phyloP scores from a whole-genome alignment of 768 basidiomycete species.

The Boletus fagicola region DNA sequence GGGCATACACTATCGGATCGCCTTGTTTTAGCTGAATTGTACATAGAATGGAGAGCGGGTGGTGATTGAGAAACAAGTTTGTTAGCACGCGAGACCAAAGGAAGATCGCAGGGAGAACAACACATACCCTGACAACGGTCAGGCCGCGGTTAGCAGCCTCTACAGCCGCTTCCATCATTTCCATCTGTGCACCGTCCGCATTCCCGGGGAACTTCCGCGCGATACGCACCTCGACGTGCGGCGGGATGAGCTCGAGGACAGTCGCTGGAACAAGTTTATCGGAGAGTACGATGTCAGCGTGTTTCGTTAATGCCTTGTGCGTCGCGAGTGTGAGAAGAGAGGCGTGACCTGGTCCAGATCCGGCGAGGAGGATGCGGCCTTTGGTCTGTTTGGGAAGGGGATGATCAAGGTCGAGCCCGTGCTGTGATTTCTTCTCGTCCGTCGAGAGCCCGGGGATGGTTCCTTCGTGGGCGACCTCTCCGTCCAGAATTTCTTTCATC shows the following conservation, averaged over 20 bases:
- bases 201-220: slow-evolving; percentile 98
- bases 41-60: not conserved
- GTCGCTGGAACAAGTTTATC: slow-evolving; percentile 95
- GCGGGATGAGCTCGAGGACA: slow-evolving; percentile 82
- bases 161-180: slow-evolving; percentile 91
- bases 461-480: slow-evolving; percentile 21
- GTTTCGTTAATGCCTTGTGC: slow-evolving; percentile 70
- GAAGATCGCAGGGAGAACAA: not conserved
- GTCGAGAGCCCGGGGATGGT: slow-evolving; percentile 18
- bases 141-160: slow-evolving; percentile 77
- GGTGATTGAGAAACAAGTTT: not conserved
- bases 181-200: slow-evolving; percentile 89
- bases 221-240: slow-evolving; percentile 70
- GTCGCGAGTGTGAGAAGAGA: slow-evolving; percentile 88
- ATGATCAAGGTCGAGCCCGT: slow-evolving; percentile 23
- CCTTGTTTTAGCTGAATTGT: slow-evolving; percentile 84
- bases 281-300: slow-evolving; percentile 85
- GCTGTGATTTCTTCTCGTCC: slow-evolving; percentile 37
- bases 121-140: slow-evolving; percentile 80
- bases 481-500: slow-evolving; percentile 62
- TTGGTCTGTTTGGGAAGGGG: slow-evolving; percentile 16
- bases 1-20: slow-evolving; percentile 92
- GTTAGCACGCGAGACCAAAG: not conserved
- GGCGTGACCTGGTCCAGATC: slow-evolving; percentile 95
- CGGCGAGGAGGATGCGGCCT: slow-evolving; percentile 86